These are phyloP conservation scores for Xylona heveae DNA, from an alignment of 495 filamentous ascomycete genomes.

Conservation along the genomic window DNA sequence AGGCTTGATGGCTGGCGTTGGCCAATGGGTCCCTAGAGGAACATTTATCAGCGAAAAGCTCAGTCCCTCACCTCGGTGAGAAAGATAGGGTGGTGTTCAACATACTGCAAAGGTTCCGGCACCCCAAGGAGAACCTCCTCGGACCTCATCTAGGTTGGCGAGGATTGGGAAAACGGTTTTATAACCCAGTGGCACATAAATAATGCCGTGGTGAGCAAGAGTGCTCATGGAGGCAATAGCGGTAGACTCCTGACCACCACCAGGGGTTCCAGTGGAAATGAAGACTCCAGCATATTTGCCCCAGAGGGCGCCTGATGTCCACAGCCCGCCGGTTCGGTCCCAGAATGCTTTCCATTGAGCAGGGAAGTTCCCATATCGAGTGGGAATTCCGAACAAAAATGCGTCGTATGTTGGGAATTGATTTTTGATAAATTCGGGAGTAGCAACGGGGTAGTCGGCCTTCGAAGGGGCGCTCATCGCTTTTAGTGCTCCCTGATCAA, in stretches of 20 bases:
- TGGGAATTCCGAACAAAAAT: slow-evolving; percentile 90
- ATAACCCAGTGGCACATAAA: slow-evolving; percentile 90
- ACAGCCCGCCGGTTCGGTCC: slow-evolving; percentile 61
- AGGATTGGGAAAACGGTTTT: slow-evolving; percentile 51
- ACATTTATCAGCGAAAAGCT: background rate
- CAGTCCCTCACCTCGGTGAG: background rate
- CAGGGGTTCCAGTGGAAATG: slow-evolving; percentile 57
- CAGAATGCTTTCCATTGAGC: slow-evolving; percentile 89
- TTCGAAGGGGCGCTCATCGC: slow-evolving; percentile 84
- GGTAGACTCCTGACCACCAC: slow-evolving; percentile 89
- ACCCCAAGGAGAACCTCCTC: slow-evolving; percentile 81
- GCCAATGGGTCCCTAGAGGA: slow-evolving; percentile 35
- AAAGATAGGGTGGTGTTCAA: slow-evolving; percentile 1
- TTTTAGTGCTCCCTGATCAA: slow-evolving; percentile 54
- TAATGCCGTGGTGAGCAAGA: slow-evolving; percentile 78
- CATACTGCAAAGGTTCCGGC: slow-evolving; percentile 77
- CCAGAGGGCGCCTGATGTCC: slow-evolving; percentile 49
- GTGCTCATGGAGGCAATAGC: slow-evolving; percentile 68
- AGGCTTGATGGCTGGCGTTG: slow-evolving; percentile 51
- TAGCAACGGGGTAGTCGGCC: slow-evolving; percentile 40
- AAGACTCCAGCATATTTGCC: slow-evolving; percentile 91
- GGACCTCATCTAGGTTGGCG: slow-evolving; percentile 48
- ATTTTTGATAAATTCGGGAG: slow-evolving; percentile 41
- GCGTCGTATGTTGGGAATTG: too few species aligned
- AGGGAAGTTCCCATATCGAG: slow-evolving; percentile 96